These are phyloP conservation scores for Trichoderma harzianum DNA, from an alignment of 2,329 filamentous ascomycete species.

Conservation along the genomic window DNA sequence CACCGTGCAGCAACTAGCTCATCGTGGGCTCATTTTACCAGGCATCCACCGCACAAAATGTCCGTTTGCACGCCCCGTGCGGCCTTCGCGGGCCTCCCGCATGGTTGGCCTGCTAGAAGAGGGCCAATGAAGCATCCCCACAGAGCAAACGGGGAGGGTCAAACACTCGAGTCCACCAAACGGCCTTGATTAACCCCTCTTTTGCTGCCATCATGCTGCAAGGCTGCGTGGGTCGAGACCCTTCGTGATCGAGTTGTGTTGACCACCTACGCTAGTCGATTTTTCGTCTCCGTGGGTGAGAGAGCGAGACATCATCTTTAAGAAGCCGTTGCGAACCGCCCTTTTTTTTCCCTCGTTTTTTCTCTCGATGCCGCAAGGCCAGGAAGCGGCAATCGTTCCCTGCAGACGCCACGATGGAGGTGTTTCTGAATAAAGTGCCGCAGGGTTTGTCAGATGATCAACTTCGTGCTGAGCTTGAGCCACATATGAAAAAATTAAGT, in stretches of 20 bases:
- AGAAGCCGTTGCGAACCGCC: neutral
- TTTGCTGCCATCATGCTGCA: neutral
- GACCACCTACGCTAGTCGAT: constrained; percentile 1
- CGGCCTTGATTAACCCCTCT: constrained; percentile 1
- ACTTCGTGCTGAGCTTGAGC: constrained; percentile 39
- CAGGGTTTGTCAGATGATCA: constrained; percentile 35
- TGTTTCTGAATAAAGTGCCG: constrained; percentile 44
- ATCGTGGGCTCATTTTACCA: neutral
- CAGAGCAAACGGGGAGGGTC: neutral
- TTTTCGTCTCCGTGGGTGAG: neutral
- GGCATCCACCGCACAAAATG: neutral
- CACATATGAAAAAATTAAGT: constrained; percentile 37
- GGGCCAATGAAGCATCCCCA: neutral
- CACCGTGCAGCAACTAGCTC: neutral
- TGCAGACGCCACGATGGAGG: constrained; percentile 40
- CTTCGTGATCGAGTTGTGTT: neutral
- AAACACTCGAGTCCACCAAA: neutral
- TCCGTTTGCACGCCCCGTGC: neutral
- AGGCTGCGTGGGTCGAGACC: neutral
- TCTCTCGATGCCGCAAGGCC: neutral
- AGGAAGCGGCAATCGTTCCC: neutral
- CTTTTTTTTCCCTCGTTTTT: neutral
- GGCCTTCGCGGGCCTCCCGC: neutral
- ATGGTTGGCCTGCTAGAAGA: neutral
- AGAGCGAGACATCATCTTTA: neutral